A percentile compares a stretch with the other conserved stretches of the same genome.
Evolutionary conservation across 768 basidiomycete species (phyloP).

Genomic region (Amylocystis lapponica): DNA sequence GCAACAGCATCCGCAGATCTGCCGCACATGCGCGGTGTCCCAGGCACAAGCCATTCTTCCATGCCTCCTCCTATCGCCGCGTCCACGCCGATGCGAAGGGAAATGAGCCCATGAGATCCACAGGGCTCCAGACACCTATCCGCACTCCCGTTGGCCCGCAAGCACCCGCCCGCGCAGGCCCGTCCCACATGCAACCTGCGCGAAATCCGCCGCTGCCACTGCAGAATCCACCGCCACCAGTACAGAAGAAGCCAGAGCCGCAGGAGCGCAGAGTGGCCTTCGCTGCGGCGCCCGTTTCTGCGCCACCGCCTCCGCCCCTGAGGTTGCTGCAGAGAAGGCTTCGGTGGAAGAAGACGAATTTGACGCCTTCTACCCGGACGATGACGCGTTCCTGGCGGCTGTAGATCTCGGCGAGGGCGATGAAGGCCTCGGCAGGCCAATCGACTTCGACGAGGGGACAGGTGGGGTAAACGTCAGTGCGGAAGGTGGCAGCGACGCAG

Average conservation of each 20-base stretch:
- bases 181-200: too few species aligned
- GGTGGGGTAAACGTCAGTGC: conserved; percentile 9
- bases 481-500: background rate
- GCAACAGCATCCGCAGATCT: too few species aligned
- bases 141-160: conserved; percentile 24
- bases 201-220: too few species aligned
- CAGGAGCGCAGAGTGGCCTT: too few species aligned
- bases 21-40: too few species aligned
- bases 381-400: conserved; percentile 57
- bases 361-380: conserved; percentile 56
- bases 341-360: conserved; percentile 30
- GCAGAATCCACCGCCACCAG: too few species aligned
- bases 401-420: conserved; percentile 40
- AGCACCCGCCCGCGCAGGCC: too few species aligned
- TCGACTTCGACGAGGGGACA: conserved; percentile 35
- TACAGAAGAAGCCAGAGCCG: too few species aligned
- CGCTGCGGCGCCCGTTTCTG: too few species aligned
- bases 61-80: conserved; percentile 31
- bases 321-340: conserved; percentile 4
- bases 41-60: conserved; percentile 19
- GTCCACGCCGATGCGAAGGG: conserved; percentile 10
- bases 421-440: conserved; percentile 28
- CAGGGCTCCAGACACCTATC: conserved; percentile 28
- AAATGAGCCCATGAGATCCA: conserved; percentile 4
- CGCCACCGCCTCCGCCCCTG: background rate